Base-by-base conservation (phyloP, 2,329 filamentous ascomycete species). In the Westerdykella ornata region DNA sequence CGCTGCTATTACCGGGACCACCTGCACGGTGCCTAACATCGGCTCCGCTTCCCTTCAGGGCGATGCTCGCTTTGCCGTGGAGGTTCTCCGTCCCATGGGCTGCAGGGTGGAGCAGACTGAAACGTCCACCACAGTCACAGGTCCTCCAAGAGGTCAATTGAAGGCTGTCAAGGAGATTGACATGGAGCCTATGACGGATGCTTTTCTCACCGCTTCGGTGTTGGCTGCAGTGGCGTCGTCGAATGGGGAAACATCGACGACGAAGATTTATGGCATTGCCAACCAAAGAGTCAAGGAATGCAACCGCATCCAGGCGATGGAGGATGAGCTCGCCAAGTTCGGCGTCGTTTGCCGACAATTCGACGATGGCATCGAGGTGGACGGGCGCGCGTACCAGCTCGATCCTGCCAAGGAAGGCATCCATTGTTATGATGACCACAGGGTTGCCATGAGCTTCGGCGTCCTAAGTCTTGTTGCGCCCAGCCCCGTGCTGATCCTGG, bases 121-220 rank as follows among this genome's bases (percentile, higher is more conserved):
- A 40, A 81, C 76, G 14, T 94, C 89, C 1, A 98, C 92, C 1
- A 97, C 89, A 0, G 92, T 98, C 7, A 94, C 84, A 7, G 92
- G 92, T 1, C 92, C 92, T n/a, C 68, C 77, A 2, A 67, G 75
- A 41, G 90, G 92, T 9, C 68, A 76, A 13, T 71, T 98, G 30
- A 81, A 81, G 53, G 83, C 86, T 1, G 71, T 98, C 11, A 71
- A 81, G 14, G 84, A 90, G 44, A 81, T 98, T 19, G 89, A 98
- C 59, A 98, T 98, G 92, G 92, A 97, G 65, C 85, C 90, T 1
- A 98, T 98, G 92, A 98, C 92, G 0, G 92, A 98, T 67, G 92
- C 92, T 37, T 98, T 98, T 73, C 75, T 98, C 39, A 96, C 89
- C 4, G 92, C 92, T 14, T 94, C 88, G 1, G 88, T 95, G 4